Evolutionary conservation across 2,329 filamentous ascomycete genomes (phyloP).

Genomic region (Fusarium sp.): DNA sequence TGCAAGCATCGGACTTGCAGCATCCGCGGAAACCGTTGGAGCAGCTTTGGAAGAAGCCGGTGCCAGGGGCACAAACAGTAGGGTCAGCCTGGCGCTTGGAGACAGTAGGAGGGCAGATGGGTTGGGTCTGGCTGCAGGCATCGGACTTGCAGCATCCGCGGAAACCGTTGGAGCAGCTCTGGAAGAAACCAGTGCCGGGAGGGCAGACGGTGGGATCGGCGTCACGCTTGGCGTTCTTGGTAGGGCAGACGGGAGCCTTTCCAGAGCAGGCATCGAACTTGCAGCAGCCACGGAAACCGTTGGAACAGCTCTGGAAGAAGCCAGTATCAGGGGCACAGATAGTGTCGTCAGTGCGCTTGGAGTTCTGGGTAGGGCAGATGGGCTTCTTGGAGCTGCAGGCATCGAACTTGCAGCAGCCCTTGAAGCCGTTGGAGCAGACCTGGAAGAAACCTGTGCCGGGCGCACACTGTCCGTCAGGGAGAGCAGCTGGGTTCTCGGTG

Average conservation of each 20-base stretch:
- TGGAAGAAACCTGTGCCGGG: constrained; percentile 20
- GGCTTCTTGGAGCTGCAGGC: constrained; percentile 10
- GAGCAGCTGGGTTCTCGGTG: background rate
- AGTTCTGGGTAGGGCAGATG: constrained; percentile 4
- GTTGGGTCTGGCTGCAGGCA: background rate
- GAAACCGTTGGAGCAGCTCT: constrained; percentile 29
- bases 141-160: constrained; percentile 26
- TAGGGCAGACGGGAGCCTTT: constrained; percentile 6
- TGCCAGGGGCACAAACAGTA: constrained; percentile 6
- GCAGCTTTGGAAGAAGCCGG: constrained; percentile 28
- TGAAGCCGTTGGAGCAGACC: constrained; percentile 20
- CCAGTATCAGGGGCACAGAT: constrained; percentile 9
- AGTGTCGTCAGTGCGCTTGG: constrained; percentile 3
- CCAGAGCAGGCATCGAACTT: constrained; percentile 18
- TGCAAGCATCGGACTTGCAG: constrained; percentile 30
- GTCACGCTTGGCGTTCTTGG: background rate
- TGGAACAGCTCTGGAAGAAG: constrained; percentile 27
- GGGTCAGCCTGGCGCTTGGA: background rate
- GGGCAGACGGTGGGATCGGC: background rate
- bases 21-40: constrained; percentile 29
- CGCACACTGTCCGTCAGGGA: constrained; percentile 10
- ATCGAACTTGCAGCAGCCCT: constrained; percentile 19
- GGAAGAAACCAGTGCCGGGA: constrained; percentile 22
- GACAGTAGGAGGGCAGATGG: background rate
- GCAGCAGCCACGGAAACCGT: constrained; percentile 30